Percentiles rank a stretch among this genome's conserved stretches.
These are phyloP conservation scores for Pittosporum tobira DNA, from an alignment of 129 eudicot genomes.

Conservation along the genomic window DNA sequence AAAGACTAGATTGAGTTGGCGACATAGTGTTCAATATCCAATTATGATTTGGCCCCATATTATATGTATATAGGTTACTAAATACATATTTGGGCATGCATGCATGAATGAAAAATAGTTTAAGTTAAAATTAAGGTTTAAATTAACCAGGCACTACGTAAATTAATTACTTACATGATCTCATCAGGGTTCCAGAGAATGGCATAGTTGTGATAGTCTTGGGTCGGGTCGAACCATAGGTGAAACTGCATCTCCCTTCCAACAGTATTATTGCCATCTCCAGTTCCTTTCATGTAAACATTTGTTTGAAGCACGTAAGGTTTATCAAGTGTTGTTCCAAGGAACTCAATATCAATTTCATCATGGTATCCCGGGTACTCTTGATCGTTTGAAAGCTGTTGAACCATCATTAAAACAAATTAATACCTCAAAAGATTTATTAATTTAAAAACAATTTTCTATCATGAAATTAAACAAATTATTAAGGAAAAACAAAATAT, in stretches of 20 bases:
- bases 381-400: constrained; percentile 62
- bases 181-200: constrained; percentile 64
- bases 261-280: constrained; percentile 52
- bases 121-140: no score
- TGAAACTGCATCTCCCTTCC: constrained; percentile 73
- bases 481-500: neutral
- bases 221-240: constrained; percentile 75
- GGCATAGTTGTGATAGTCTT: constrained; percentile 62
- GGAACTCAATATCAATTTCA: constrained; percentile 68
- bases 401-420: neutral
- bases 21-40: no score
- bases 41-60: no score
- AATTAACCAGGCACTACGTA: no score
- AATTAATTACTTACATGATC: constrained; percentile 35
- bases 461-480: no score
- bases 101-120: no score
- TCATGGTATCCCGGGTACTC: constrained; percentile 65
- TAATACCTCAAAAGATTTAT: neutral
- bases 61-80: no score
- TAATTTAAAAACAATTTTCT: no score
- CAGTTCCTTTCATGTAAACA: constrained; percentile 73
- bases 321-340: constrained; percentile 41
- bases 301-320: constrained; percentile 67
- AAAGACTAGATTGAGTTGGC: no score
- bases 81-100: no score